phyloP scores from a whole-genome alignment of 2,329 filamentous ascomycete species.

The Clonostachys rosea region DNA sequence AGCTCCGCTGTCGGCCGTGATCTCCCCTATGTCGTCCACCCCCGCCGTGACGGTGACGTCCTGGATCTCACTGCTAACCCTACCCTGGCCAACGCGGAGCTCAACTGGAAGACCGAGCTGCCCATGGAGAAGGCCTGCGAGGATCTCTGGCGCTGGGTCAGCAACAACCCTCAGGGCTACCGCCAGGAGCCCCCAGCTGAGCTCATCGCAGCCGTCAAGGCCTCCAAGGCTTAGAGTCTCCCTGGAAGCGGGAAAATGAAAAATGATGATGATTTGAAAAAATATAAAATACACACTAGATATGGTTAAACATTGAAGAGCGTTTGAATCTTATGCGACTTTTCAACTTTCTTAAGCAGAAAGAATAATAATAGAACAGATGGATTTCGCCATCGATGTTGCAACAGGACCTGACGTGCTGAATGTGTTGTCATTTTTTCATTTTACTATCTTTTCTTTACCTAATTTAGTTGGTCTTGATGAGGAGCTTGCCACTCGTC shows the following conservation, averaged over 20 bases:
- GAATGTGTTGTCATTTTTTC: not conserved
- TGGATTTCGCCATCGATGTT: too few species aligned
- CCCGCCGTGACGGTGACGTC: constrained; percentile 82
- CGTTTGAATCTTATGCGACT: not conserved
- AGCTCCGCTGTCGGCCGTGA: constrained; percentile 79
- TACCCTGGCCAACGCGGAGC: constrained; percentile 77
- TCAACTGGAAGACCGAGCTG: constrained; percentile 86
- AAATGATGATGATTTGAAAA: not conserved
- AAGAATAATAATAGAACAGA: too few species aligned
- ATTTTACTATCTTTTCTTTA: not conserved
- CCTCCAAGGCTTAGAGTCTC: constrained; percentile 14
- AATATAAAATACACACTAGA: not conserved
- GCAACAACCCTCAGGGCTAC: constrained; percentile 95
- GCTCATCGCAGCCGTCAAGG: constrained; percentile 63
- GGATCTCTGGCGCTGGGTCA: constrained; percentile 95
- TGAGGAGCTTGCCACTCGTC: constrained; percentile 78
- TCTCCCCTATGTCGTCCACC: constrained; percentile 81
- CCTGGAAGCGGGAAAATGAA: constrained; percentile 1
- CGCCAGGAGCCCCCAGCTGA: constrained; percentile 83
- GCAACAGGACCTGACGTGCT: too few species aligned
- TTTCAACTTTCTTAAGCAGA: too few species aligned
- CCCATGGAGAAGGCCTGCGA: constrained; percentile 90
- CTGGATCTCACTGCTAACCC: constrained; percentile 93
- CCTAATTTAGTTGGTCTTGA: constrained; percentile 48
- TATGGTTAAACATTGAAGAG: not conserved